Evolutionary conservation across 306 rosid species (phyloP), one percentile per base, ranked within the genome.

Genomic region (Medicago ruthenica): DNA sequence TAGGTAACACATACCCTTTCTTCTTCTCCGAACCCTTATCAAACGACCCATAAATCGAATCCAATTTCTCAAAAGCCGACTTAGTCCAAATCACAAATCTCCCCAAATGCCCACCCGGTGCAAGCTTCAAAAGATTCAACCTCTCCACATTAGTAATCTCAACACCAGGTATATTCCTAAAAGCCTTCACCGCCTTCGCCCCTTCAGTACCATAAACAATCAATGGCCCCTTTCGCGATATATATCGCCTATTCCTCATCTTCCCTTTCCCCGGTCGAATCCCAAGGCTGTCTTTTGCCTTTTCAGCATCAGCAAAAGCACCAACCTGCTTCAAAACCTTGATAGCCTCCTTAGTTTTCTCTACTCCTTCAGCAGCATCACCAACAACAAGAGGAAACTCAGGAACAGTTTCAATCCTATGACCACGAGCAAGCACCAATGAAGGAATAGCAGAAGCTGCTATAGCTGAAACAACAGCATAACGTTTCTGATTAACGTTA

Each of bases 401-500:
- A 0, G 96, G 90, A 27, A 92, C 94, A 7, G 86, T 9, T 37
- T 92, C 96, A 20, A 92, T 85, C 36, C 83, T 68, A 64, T 92
- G 96, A 1, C 98, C 98, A 0, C 96, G 86, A 1, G 98, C 94
- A 16, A 76, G 12, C 15, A 92, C 98, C 1, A 92, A 81, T 0
- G 98, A 89, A 0, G 96, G 94, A 3, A 90, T 57, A 0, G 98
- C 89, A 0, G 98, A 87, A 14, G 68, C 68, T 0, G 68, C 68
- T 0, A 62, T 62, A 12, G 68, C 68, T 12, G 68, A 62, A 15
- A 34, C 68, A 2, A 34, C 21, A 4, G 65, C 65, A 9, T 59
- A 59, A 59, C 65, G 65, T 27, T 59, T 59, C 9, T 59, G 65
- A n/a, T 59, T 24, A 22, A 59, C 65, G 17, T 59, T 59, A 7